Evolutionary conservation across 2,329 filamentous ascomycete species (phyloP), one percentile per base, ranked within the genome.

Genomic region (Seiridium unicorne): DNA sequence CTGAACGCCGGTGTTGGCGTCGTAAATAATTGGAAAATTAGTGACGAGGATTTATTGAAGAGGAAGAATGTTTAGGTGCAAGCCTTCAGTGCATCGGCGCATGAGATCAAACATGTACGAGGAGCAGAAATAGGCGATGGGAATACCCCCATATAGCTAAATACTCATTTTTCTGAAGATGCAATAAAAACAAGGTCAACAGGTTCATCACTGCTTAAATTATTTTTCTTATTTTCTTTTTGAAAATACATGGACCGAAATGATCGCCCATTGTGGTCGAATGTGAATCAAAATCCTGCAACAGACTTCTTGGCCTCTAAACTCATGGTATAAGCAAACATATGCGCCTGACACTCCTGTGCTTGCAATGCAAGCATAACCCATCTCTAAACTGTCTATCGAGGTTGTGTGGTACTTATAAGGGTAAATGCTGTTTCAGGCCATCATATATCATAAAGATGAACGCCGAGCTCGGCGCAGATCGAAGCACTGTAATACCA

Each of bases 401-500:
- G 11, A 53, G 10, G 10, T 8, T 38, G 11, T 36, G 18, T 38
- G 49, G 32, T 18, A 53, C 10, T n/a, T 46, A 59, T 46, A 85
- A 67, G 40, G 84, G 81, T 69, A 95, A 83, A 66, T 86, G 79
- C 64, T 81, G 83, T 78, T 93, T 93, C 74, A 99, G 75, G 11
- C 88, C 90, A 76, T 98, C 95, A 72, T 93, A 98, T 62, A 98
- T 88, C 63, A 95, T 93, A 71, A 99, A 99, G 62, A 99, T 99
- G 71, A 98, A 93, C 6, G 95, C 95, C n/a, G 93, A 97, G 74
- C 93, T 97, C 3, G 95, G 95, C 38, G 93, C 93, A 42, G 93
- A 90, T 62, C 95, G 86, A 38, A 88, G 81, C 51, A 95, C 92
- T 0, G 95, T 99, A 65, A 99, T 95, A 38, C 95, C 95, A 69